Evolutionary conservation across 2,329 filamentous ascomycete species (phyloP), one percentile per base, ranked within the genome.

Genomic region (Neofusicoccum sp.): DNA sequence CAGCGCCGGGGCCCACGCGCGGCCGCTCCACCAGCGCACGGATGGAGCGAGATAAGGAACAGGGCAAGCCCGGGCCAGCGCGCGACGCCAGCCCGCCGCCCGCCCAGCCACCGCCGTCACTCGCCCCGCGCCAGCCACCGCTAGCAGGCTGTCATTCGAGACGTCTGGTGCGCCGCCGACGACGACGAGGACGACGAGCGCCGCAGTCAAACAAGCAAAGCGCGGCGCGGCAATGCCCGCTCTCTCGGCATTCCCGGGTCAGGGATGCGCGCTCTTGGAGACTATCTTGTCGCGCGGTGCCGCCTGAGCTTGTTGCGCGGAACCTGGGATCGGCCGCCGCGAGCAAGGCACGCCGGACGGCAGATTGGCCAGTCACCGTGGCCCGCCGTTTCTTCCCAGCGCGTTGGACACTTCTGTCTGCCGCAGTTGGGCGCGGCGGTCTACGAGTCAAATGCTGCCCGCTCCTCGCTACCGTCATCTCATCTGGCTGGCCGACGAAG

Each of bases 61-160:
- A 58, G 54, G 54, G 54, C 41, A 58, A 58, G 54, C 54, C 41
- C 16, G 22, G 54, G 54, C 54, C 54, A 58, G 29, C 37, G 50
- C 3, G 50, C 28, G 50, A 22, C 50, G 50, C 39, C 54, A 36
- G 41, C 54, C 39, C 50, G 50, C 39, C 54, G 14, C 31, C 54
- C 39, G 52, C 29, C 54, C 41, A 58, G 54, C 54, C 54, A 58
- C 54, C 54, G 9, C 54, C 54, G 54, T 58, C 41, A 58, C 54
- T 16, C 6, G 6, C 9, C 14, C 47, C 12, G 22, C 16, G 37
- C 54, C 54, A 58, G 54, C 54, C 54, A 58, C 54, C 54, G 29
- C 54, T 41, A 56, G 52, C 52, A 37, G 44, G 43, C 39, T 44
- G 39, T 22, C 22, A 22, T 22, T 22, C 22, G 22, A 22, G 2